phyloP scores from a whole-genome alignment of 1,139 yeast genomes.

The Meyerozyma elateridarum region DNA sequence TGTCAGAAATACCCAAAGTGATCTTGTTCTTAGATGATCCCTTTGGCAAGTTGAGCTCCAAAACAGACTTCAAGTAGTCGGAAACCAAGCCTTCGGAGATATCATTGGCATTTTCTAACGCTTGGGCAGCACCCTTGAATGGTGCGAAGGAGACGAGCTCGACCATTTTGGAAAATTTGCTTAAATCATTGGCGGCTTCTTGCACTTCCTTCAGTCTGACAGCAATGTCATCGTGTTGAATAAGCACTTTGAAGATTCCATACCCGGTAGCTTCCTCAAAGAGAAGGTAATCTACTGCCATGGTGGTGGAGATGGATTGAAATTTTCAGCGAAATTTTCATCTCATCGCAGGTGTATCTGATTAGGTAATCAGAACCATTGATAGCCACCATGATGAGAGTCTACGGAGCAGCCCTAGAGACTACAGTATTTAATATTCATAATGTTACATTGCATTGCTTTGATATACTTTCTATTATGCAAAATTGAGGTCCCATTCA shows the following conservation, averaged over 20 bases:
- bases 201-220: slow-evolving; percentile 92
- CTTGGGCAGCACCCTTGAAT: slow-evolving; percentile 98
- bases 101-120: slow-evolving; percentile 96
- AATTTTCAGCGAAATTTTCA: slow-evolving; percentile 4
- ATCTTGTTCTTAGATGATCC: slow-evolving; percentile 64
- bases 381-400: too few relatives aligned
- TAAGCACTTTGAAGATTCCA: slow-evolving; percentile 89
- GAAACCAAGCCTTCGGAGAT: slow-evolving; percentile 95
- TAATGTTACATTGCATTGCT: too few relatives aligned
- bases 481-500: slow-evolving; percentile 2
- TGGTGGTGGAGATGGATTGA: slow-evolving; percentile 10
- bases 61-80: slow-evolving; percentile 82
- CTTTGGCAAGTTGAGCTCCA: slow-evolving; percentile 91
- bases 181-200: slow-evolving; percentile 81
- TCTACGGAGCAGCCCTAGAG: too few relatives aligned
- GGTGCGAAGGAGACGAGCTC: slow-evolving; percentile 96
- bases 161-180: slow-evolving; percentile 85
- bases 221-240: slow-evolving; percentile 93
- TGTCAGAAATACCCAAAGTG: slow-evolving; percentile 85
- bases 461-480: too few relatives aligned
- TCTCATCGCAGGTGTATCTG: slow-evolving; percentile 5
- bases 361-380: too few relatives aligned
- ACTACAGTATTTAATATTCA: too few relatives aligned
- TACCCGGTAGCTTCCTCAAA: slow-evolving; percentile 99
- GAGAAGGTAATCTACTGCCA: slow-evolving; percentile 84